A percentile compares a stretch with the other conserved stretches of the same genome.
phyloP scores from a whole-genome alignment of 164 flowering plant species.

The Hamamelis virginiana region DNA sequence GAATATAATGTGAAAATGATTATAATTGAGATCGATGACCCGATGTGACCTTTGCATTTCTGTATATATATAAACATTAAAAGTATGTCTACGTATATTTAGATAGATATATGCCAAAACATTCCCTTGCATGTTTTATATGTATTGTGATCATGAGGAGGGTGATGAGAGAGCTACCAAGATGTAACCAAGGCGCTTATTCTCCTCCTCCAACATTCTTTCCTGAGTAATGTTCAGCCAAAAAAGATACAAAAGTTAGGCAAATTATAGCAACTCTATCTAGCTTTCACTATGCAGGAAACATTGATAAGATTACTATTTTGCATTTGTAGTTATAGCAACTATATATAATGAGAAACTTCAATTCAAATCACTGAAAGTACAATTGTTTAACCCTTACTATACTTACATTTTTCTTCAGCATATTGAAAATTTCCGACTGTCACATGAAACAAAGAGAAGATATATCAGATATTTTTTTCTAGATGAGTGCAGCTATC shows the following conservation, averaged over 20 bases:
- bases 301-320: too few species aligned
- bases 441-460: conserved; percentile 18
- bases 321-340: not conserved
- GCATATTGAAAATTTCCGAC: conserved; percentile 33
- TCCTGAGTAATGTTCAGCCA: conserved; percentile 24
- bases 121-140: too few species aligned
- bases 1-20: too few species aligned
- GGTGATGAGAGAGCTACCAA: conserved; percentile 34
- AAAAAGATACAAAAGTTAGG: not conserved
- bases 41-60: too few species aligned
- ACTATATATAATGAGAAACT: not conserved
- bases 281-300: too few species aligned
- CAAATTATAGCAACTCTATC: not conserved
- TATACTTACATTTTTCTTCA: conserved; percentile 39
- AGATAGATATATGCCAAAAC: too few species aligned
- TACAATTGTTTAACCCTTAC: not conserved
- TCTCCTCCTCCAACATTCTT: conserved; percentile 55
- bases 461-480: not conserved
- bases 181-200: conserved; percentile 35
- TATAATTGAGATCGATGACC: too few species aligned
- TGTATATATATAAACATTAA: too few species aligned
- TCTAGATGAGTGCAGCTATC: not conserved
- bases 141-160: not conserved
- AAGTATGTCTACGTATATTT: too few species aligned
- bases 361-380: not conserved